Evolutionary conservation across 345 rosid species (phyloP).

Genomic region (Corymbia maculata): DNA sequence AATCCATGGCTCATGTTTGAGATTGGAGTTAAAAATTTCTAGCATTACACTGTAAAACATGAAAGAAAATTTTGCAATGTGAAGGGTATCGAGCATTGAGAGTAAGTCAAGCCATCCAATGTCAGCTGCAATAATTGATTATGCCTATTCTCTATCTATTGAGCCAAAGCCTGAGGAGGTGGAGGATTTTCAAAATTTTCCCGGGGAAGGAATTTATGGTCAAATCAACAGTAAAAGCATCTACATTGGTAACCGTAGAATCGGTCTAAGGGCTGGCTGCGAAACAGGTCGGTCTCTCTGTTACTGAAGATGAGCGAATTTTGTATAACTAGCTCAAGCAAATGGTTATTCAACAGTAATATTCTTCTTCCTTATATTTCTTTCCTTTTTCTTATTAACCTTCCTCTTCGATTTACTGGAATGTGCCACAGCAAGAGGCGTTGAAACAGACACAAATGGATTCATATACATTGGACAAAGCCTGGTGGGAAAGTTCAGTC

Average conservation of each 20-base stretch:
- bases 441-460: slow-evolving; percentile 45
- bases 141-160: slow-evolving; percentile 38
- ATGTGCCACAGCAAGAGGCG: slow-evolving; percentile 3
- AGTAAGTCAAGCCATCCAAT: slow-evolving; percentile 85
- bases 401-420: background rate
- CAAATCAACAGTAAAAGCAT: slow-evolving; percentile 45
- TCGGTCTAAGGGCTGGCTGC: slow-evolving; percentile 44
- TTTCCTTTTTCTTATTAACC: background rate
- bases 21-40: background rate
- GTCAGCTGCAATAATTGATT: slow-evolving; percentile 67
- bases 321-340: background rate
- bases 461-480: slow-evolving; percentile 41
- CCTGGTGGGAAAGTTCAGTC: slow-evolving; percentile 39
- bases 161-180: slow-evolving; percentile 64
- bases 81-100: slow-evolving; percentile 78
- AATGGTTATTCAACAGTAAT: background rate
- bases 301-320: too few relatives aligned
- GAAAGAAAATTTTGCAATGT: background rate
- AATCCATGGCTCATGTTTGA: background rate
- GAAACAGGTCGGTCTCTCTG: slow-evolving; percentile 25
- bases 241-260: slow-evolving; percentile 56
- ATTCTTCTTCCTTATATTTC: background rate
- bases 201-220: slow-evolving; percentile 79
- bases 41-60: background rate
- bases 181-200: slow-evolving; percentile 53